Conservation (phyloP, 192 early-diverging fungal species). For the Chytriomyces hyalinus region DNA sequence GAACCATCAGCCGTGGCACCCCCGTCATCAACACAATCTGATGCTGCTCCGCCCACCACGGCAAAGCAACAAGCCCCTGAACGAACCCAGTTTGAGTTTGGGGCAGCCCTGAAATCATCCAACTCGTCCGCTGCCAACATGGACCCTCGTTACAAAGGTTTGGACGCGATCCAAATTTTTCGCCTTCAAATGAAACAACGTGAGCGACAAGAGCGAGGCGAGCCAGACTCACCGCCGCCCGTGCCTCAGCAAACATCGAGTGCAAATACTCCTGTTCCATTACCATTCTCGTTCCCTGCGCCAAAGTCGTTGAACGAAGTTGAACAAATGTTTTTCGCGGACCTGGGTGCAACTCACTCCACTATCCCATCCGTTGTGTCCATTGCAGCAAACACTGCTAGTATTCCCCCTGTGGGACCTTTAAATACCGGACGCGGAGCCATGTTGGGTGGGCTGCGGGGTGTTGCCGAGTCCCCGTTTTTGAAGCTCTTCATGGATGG, state of each 20-base stretch:
- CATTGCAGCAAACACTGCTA: no score
- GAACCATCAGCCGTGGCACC: background rate
- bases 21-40: background rate
- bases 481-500: no score
- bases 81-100: background rate
- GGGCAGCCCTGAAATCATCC: background rate
- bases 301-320: background rate
- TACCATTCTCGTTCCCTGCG: background rate
- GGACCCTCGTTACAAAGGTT: conserved; percentile 37
- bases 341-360: no score
- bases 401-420: no score
- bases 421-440: no score
- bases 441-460: no score
- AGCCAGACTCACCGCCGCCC: background rate
- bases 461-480: no score
- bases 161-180: conserved; percentile 31
- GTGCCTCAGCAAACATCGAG: background rate
- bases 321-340: background rate
- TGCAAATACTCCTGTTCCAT: background rate
- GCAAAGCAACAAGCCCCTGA: background rate
- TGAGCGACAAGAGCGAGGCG: conserved; percentile 23
- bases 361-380: no score
- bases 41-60: background rate
- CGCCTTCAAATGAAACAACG: conserved; percentile 35
- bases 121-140: background rate